Base-by-base conservation (phyloP, 73 alveolate genomes). In the Paramecium primaurelia region DNA sequence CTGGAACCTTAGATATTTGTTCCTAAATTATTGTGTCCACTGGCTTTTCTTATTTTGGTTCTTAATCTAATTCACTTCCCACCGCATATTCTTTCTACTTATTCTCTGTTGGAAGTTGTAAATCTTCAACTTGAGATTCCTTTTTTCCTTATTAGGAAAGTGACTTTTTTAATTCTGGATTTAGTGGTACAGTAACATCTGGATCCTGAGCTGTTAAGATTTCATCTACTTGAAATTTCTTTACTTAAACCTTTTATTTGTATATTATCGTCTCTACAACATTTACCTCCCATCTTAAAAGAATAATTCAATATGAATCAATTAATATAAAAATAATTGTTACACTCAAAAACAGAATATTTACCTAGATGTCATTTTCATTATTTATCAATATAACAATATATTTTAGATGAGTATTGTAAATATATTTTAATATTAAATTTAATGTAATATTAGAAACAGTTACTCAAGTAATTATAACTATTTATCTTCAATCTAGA, bases 391-490 rank as follows among this genome's bases (percentile, higher is more conserved):
- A 16, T 54, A 54, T 54, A 54, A 16, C 32, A 54, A 54, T 54
- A 54, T 22, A 22, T 16, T 49, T 18, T 54, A 54, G 69, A 54
- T 54, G 32, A 54, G 69, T 16, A 6, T 18, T 54, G 25, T 16
- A 18, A 54, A 18, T 54, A 54, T 54, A 16, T 16, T 54, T 54
- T 54, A 28, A 64, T 64, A 64, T 64, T 28, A 32, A 64, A 64
- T 64, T 64, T 64, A 28, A 64, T 64, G 84, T 26, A 64, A 64
- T 64, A 28, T 28, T 64, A 64, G 88, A 75, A 75, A 34, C 88
- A 75, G 88, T 75, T 75, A 36, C 60, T 75, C 32, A 75, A 42
- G 88, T 75, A 75, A 16, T 42, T 30, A 38, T 38, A 12, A 36
- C 18, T 34, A 25, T 22, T 30, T 20, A 36, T n/a, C 9, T 54